Base-by-base conservation (phyloP, 768 basidiomycete genomes). In the Porphyrellus cyaneotinctus region DNA sequence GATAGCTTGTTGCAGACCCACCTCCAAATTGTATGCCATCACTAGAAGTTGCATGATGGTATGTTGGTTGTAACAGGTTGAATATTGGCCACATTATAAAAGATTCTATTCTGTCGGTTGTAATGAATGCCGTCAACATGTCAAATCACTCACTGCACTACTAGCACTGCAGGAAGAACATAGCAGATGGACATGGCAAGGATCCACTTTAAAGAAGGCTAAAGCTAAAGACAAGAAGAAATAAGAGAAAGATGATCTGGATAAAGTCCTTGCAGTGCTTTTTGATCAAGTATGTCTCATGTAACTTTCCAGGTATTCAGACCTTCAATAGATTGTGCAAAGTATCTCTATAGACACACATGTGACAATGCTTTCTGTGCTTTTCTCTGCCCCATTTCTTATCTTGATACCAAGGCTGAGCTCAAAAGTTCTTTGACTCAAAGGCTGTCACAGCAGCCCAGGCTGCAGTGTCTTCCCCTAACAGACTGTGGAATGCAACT, bases 401-500 rank as follows among this genome's bases (percentile, higher is more conserved):
- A 91, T 60, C 82, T 99, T 15, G 93, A 98, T 57, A 77, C 85
- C 12, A 92, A 95, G 53, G 87, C 87, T 0, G 97, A 99, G 65
- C 81, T 98, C 71, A 84, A 88, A 87, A 84, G 57, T 95, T 97
- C 77, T 99, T 99, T 64, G 95, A 95, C 2, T 80, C 90, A 18
- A 89, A 86, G 62, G 94, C 97, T 52, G 80, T 97, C 10, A 75
- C 77, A n/a, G 82, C 86, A 2, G 78, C 76, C 26, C 81, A 80
- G 67, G 67, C 69, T 18, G 58, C 73, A 4, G 57, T 74, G 1
- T 52, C 77, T 3, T 64, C 74, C 1, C 66, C 75, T 3, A 65
- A 70, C 50, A 62, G 70, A 47, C 65, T 76, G 77, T 41, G 71
- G 69, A 5, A 43, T 56, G 18, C 68, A 59, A 33, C 47, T 30